Percentiles rank a stretch among this genome's conserved stretches.
phyloP scores from a whole-genome alignment of 2,329 filamentous ascomycete genomes.

The Chrysosporium queenslandicum region DNA sequence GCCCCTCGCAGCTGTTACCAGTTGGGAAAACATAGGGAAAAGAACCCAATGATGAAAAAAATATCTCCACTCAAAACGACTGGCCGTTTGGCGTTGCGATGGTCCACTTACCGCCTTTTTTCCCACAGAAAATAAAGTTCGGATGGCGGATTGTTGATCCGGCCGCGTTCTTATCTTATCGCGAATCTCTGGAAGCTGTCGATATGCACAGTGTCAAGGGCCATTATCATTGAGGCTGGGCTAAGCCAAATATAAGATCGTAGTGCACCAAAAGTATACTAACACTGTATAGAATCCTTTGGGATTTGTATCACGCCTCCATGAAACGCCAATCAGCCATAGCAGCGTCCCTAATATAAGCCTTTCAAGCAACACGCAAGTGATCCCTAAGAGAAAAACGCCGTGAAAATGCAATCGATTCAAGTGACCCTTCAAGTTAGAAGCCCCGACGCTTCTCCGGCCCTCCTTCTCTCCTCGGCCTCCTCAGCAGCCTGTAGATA shows the following conservation, averaged over 20 bases:
- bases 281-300: background rate
- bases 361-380: background rate
- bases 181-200: too few species aligned
- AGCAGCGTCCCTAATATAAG: too few species aligned
- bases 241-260: too few species aligned
- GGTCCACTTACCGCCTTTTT: background rate
- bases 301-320: background rate
- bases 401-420: background rate
- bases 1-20: slow-evolving; percentile 36
- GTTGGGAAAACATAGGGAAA: slow-evolving; percentile 33
- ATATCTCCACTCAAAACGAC: background rate
- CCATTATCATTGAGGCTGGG: too few species aligned
- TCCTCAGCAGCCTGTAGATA: slow-evolving; percentile 69
- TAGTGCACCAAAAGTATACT: too few species aligned
- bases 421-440: background rate
- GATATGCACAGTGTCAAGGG: too few species aligned
- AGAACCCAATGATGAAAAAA: background rate
- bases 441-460: slow-evolving; percentile 29
- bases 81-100: background rate
- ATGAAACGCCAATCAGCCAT: background rate
- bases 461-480: slow-evolving; percentile 43
- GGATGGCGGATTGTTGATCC: background rate
- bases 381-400: background rate
- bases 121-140: background rate
- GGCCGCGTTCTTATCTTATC: background rate